A percentile compares a stretch with the other conserved stretches of the same genome.
Conservation (phyloP, 495 filamentous ascomycete genomes). For the Physcia stellaris region DNA sequence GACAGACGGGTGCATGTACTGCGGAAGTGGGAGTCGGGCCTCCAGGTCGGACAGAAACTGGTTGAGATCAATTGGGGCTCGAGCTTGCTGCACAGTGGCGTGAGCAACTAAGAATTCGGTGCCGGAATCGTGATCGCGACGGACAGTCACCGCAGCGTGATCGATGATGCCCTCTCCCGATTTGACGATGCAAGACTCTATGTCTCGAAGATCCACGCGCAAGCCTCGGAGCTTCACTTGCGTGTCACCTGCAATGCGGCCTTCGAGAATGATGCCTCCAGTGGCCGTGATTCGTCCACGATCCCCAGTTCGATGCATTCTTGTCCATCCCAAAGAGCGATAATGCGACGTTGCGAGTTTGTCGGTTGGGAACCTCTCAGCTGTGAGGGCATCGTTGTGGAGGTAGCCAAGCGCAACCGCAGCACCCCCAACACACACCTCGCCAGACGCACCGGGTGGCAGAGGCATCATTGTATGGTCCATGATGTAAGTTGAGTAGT, state of each 20-base stretch:
- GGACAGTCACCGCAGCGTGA: neutral
- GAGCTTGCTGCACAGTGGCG: constrained; percentile 9
- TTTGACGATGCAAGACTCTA: constrained; percentile 34
- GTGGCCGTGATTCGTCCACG: too few relatives aligned
- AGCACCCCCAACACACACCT: constrained; percentile 71
- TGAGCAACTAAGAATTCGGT: neutral
- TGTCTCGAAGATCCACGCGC: constrained; percentile 65
- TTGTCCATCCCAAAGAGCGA: too few relatives aligned
- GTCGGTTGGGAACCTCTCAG: constrained; percentile 52
- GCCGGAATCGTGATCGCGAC: too few relatives aligned
- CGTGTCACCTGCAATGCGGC: constrained; percentile 57
- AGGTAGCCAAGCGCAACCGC: constrained; percentile 74
- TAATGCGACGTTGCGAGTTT: constrained; percentile 24
- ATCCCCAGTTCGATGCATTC: too few relatives aligned
- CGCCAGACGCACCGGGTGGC: constrained; percentile 54
- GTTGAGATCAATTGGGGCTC: neutral
- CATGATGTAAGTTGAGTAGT: constrained; percentile 30
- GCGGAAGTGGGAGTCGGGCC: constrained; percentile 8
- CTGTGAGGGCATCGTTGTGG: constrained; percentile 62
- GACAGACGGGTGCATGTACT: constrained; percentile 9
- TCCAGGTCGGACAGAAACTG: neutral
- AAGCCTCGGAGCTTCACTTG: constrained; percentile 76
- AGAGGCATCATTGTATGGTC: constrained; percentile 27
- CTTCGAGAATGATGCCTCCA: constrained; percentile 69
- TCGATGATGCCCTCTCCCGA: constrained; percentile 22